Evolutionary conservation across 2,329 filamentous ascomycete genomes (phyloP).

Genomic region (Fusarium kyushuense): DNA sequence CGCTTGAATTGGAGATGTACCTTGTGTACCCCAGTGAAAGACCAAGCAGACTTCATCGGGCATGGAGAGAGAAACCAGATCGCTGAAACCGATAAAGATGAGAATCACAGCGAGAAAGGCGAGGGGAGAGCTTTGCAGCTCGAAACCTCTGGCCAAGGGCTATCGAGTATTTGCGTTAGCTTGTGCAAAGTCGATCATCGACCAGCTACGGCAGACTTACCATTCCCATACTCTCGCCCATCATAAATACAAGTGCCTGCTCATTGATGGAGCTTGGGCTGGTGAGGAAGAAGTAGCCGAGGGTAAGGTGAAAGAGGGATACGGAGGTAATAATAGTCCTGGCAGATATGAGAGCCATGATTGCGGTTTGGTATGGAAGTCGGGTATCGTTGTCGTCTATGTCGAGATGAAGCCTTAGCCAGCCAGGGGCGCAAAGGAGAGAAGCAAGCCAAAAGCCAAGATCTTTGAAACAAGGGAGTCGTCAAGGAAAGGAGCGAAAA

Average conservation of each 20-base stretch:
- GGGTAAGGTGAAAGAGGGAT: constrained; percentile 84
- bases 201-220: constrained; percentile 62
- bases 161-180: constrained; percentile 16
- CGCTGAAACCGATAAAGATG: constrained; percentile 68
- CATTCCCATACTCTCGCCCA: constrained; percentile 86
- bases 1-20: constrained; percentile 59
- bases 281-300: constrained; percentile 86
- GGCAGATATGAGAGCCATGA: constrained; percentile 85
- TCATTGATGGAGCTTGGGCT: constrained; percentile 79
- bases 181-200: background rate
- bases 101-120: constrained; percentile 79
- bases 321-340: constrained; percentile 84
- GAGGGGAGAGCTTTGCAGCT: constrained; percentile 75
- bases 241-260: constrained; percentile 82
- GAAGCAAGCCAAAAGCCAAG: background rate
- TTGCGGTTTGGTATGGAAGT: constrained; percentile 38
- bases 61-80: constrained; percentile 74
- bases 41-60: constrained; percentile 74
- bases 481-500: background rate
- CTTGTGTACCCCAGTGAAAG: constrained; percentile 75
- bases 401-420: constrained; percentile 5
- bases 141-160: constrained; percentile 72
- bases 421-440: background rate
- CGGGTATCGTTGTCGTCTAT: background rate
- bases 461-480: background rate